Evolutionary conservation across 202 grass and related monocot species (phyloP).

Genomic region (Cymbopogon flexuosus): DNA sequence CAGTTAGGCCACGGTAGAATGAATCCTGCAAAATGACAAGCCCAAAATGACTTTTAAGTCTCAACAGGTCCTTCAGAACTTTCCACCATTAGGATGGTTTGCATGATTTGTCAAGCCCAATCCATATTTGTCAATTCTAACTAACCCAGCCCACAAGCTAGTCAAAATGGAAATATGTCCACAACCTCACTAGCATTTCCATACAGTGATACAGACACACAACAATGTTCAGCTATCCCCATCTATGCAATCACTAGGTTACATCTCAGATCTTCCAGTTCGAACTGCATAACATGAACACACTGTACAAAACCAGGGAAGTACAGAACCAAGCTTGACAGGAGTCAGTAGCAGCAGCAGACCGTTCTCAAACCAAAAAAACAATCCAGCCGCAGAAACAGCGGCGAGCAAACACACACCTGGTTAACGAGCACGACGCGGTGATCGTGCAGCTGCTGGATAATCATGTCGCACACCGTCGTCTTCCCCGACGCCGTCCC

Average conservation of each 20-base stretch:
- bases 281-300: not conserved
- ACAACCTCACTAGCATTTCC: not conserved
- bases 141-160: not conserved
- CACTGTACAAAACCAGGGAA: not conserved
- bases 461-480: conserved; percentile 99
- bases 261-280: not conserved
- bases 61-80: not conserved
- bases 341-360: not conserved
- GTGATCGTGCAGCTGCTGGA: conserved; percentile 97
- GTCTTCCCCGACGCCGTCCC: conserved; percentile 99
- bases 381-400: not conserved
- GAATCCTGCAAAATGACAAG: conserved; percentile 64
- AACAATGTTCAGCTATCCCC: not conserved
- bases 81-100: not conserved
- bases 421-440: conserved; percentile 92
- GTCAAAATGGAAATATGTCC: not conserved
- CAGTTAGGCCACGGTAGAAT: conserved; percentile 86
- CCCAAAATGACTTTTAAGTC: not conserved
- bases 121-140: not conserved
- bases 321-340: not conserved
- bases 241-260: not conserved
- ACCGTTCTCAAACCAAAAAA: conserved; percentile 8
- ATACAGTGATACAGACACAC: not conserved
- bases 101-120: not conserved
- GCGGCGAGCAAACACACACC: conserved; percentile 15